Conservation (phyloP, 345 rosid genomes). For the Citrus maxima region DNA sequence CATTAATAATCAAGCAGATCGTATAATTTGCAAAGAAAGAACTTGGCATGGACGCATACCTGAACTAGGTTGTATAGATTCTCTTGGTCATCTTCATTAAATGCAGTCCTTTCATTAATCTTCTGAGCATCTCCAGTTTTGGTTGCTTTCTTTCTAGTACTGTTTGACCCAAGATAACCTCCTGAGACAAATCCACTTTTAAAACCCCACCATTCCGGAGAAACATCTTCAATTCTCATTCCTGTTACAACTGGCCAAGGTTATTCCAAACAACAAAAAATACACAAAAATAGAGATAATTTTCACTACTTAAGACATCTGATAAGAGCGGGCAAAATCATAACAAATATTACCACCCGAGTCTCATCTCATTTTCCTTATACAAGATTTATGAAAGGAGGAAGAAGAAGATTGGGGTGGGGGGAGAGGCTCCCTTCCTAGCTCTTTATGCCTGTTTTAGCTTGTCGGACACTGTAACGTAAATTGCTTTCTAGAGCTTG, state of each 20-base stretch:
- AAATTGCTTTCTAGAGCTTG: too few relatives aligned
- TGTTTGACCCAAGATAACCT: constrained; percentile 80
- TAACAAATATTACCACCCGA: not conserved
- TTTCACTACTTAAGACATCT: not conserved
- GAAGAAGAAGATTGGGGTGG: too few relatives aligned
- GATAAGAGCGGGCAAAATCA: not conserved
- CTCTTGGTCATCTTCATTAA: constrained; percentile 95
- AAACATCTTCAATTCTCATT: constrained; percentile 33
- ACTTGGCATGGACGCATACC: constrained; percentile 35
- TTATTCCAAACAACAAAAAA: constrained; percentile 5
- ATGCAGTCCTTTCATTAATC: constrained; percentile 48
- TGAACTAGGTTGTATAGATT: constrained; percentile 93
- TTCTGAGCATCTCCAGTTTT: constrained; percentile 30
- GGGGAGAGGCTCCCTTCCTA: too few relatives aligned
- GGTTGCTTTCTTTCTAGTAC: constrained; percentile 45
- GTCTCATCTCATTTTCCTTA: not conserved
- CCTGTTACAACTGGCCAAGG: constrained; percentile 36
- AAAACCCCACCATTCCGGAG: constrained; percentile 92
- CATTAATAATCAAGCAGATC: not conserved
- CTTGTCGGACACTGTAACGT: too few relatives aligned
- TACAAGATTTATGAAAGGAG: not conserved
- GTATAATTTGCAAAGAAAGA: not conserved
- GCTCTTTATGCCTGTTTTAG: too few relatives aligned
- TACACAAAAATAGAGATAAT: not conserved
- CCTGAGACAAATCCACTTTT: constrained; percentile 87